phyloP scores from a whole-genome alignment of 2,329 filamentous ascomycete genomes.

The Bipolaris victoriae region DNA sequence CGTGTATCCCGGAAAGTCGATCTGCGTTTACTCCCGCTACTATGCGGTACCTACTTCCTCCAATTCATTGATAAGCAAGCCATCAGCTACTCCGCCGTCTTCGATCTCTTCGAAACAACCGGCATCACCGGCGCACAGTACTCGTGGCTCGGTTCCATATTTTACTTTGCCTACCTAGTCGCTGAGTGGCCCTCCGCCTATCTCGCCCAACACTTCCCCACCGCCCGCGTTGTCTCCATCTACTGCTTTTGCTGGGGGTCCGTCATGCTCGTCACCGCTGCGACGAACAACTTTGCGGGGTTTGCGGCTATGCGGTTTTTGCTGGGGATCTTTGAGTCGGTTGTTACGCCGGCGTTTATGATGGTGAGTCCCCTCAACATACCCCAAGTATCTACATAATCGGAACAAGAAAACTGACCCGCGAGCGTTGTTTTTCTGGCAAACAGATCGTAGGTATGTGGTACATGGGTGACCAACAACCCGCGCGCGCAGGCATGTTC shows the following conservation, averaged over 20 bases:
- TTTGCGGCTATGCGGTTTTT: constrained; percentile 29
- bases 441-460: constrained; percentile 12
- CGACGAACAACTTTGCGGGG: constrained; percentile 27
- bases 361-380: constrained; percentile 16
- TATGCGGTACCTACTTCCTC: constrained; percentile 58
- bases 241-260: constrained; percentile 27
- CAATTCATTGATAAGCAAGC: constrained; percentile 65
- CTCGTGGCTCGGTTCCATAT: constrained; percentile 62
- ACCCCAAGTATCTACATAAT: too few species aligned
- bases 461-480: constrained; percentile 23
- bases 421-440: not conserved
- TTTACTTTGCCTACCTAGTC: constrained; percentile 56
- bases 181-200: constrained; percentile 30
- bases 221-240: constrained; percentile 40
- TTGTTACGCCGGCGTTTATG: constrained; percentile 29
- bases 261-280: constrained; percentile 28
- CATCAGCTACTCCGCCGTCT: constrained; percentile 61
- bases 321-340: constrained; percentile 31
- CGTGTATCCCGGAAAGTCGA: constrained; percentile 57
- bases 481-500: constrained; percentile 31
- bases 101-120: constrained; percentile 60
- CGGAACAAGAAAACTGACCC: not conserved
- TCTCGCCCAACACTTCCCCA: constrained; percentile 42
- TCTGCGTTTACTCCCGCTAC: constrained; percentile 58
- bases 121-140: constrained; percentile 58